These are phyloP conservation scores for Styphnolobium japonicum DNA, from an alignment of 306 rosid species.

Conservation along the genomic window DNA sequence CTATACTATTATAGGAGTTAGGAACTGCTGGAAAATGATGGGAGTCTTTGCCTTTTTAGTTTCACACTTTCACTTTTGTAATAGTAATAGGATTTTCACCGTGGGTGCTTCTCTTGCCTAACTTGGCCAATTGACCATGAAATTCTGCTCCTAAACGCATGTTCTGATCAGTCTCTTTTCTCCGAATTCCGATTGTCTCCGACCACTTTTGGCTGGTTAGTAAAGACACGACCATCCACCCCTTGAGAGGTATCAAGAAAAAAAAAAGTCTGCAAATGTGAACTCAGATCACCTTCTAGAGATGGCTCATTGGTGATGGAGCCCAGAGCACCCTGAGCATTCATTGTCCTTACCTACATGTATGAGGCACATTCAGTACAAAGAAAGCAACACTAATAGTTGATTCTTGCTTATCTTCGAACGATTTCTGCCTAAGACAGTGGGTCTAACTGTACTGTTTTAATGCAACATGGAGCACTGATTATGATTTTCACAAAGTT, in stretches of 20 bases:
- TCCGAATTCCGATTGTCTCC: neutral
- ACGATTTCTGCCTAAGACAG: neutral
- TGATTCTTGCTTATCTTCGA: slow-evolving; percentile 17
- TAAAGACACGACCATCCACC: neutral
- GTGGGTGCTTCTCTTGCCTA: neutral
- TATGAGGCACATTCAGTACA: slow-evolving; percentile 23
- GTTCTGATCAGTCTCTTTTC: neutral
- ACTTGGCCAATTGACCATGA: neutral
- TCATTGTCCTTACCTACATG: slow-evolving; percentile 3
- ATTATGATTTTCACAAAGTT: slow-evolving; percentile 13
- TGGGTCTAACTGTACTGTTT: slow-evolving; percentile 42
- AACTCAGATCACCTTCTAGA: neutral
- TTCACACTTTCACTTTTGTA: neutral
- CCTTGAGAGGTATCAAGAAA: neutral
- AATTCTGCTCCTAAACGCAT: neutral
- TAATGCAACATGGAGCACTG: slow-evolving; percentile 23
- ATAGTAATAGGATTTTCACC: neutral
- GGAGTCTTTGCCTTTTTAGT: neutral
- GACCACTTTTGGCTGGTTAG: neutral
- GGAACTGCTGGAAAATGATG: neutral
- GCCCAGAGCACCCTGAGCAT: slow-evolving; percentile 17
- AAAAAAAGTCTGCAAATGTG: neutral
- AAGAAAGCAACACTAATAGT: slow-evolving; percentile 24
- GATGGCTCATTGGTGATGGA: neutral
- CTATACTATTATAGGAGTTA: neutral